Evolutionary conservation across 208 protist species (phyloP), one percentile per base, ranked within the genome.

Genomic region (Trypanosoma mega): DNA sequence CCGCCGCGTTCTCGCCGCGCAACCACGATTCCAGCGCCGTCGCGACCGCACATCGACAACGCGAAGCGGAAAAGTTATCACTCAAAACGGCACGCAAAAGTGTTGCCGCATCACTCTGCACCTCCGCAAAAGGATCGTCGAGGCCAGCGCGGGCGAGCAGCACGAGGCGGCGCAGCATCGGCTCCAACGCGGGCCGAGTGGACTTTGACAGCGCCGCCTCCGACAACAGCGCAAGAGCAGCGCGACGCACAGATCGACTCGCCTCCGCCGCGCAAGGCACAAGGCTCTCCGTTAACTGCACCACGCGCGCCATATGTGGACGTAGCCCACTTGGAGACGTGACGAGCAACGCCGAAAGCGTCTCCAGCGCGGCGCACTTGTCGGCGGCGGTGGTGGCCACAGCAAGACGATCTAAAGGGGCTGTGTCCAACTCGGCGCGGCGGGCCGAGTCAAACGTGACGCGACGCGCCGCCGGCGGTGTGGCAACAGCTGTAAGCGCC

Each of bases 71-170:
- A 14, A 36, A 26, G 30, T 36, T 14, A 21, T 20, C 24, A n/a
- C 34, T 23, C 11, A 81, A 14, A 5, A 76, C 59, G 1, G 57
- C 34, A n/a, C 74, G 57, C 18, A 92, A 31, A 27, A 74, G 43
- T 20, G 55, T 21, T 7, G 72, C 63, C 1, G 85, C 82, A 44
- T 76, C 76, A 27, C 80, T 60, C 50, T 78, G 82, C 30, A 92
- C 85, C 63, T 90, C 85, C 20, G 74, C 27, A 58, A 95, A 95
- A 1, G 70, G 65, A 58, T 95, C 88, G 54, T 95, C 88, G 9
- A 91, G 49, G n/a, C 85, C 82, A 24, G 27, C 16, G 18, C 80
- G 75, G 36, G 72, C 76, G 18, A 79, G 46, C 5, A 29, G 21
- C 20, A 95, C 23, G 14, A 91, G 16, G 20, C 66, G 68, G 23